Percentiles rank a stretch among this genome's conserved stretches.
phyloP scores from a whole-genome alignment of 1,139 yeast species.

The Nakaseomyces sp. region DNA sequence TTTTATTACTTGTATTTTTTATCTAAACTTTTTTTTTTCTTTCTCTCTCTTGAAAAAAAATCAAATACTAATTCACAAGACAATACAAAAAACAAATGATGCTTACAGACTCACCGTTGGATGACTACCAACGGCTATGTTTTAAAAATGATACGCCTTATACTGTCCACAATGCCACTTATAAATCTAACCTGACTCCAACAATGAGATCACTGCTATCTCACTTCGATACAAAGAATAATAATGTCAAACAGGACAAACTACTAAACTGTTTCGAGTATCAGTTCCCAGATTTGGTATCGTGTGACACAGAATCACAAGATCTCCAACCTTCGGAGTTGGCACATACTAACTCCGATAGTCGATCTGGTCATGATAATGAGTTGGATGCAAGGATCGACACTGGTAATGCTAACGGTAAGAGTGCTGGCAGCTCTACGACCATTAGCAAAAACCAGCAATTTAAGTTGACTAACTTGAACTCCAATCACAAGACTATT shows the following conservation, averaged over 20 bases:
- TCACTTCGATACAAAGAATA: neutral
- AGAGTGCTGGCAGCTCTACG: constrained; percentile 7
- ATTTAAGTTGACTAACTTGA: constrained; percentile 24
- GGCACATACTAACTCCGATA: no score
- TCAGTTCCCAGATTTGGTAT: constrained; percentile 17
- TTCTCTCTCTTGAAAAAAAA: no score
- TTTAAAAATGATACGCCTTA: constrained; percentile 6
- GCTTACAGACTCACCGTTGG: constrained; percentile 23
- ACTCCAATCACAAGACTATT: constrained; percentile 20
- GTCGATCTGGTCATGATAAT: no score
- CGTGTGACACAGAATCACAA: constrained; percentile 6
- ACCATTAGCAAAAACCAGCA: constrained; percentile 27
- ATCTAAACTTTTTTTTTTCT: no score
- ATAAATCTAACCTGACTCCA: constrained; percentile 4
- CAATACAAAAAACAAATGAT: constrained; percentile 6
- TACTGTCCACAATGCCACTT: neutral
- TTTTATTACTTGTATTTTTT: no score
- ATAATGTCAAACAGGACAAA: constrained; percentile 11
- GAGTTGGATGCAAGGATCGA: neutral
- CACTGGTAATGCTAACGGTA: neutral
- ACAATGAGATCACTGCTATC: neutral
- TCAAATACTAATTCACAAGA: no score
- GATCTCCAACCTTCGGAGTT: constrained; percentile 3
- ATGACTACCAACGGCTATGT: constrained; percentile 28
- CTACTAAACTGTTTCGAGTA: constrained; percentile 25